Evolutionary conservation across 2,329 filamentous ascomycete species (phyloP).

Genomic region (Hypoxylon sp.): DNA sequence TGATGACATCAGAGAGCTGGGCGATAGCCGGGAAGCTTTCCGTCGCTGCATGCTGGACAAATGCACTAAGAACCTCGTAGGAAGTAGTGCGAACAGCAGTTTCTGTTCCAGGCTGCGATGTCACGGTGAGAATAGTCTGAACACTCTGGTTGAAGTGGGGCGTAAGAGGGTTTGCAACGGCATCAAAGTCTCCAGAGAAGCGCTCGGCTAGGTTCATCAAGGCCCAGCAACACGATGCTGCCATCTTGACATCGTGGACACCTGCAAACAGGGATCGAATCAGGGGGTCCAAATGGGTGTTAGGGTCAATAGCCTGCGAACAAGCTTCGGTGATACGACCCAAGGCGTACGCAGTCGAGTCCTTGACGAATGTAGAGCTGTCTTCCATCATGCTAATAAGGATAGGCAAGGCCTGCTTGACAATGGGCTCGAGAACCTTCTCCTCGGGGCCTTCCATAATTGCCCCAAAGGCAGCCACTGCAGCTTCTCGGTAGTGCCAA

Average conservation of each 20-base stretch:
- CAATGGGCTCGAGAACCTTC: conserved; percentile 90
- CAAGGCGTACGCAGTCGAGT: conserved; percentile 95
- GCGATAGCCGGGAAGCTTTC: conserved; percentile 87
- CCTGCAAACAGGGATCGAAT: conserved; percentile 92
- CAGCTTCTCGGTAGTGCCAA: conserved; percentile 95
- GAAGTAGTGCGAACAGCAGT: conserved; percentile 93
- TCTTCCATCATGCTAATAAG: conserved; percentile 95
- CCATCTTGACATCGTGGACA: conserved; percentile 94
- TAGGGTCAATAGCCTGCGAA: conserved; percentile 90
- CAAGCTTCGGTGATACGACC: conserved; percentile 96
- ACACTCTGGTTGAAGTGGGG: conserved; percentile 95
- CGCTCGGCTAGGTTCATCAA: conserved; percentile 98
- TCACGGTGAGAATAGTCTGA: conserved; percentile 85
- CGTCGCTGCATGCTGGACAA: conserved; percentile 90
- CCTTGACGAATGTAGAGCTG: conserved; percentile 88
- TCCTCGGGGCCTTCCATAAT: conserved; percentile 99
- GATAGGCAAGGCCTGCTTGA: conserved; percentile 94
- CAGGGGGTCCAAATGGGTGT: conserved; percentile 84
- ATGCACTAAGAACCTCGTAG: conserved; percentile 96
- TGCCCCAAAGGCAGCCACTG: conserved; percentile 95
- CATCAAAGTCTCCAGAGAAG: conserved; percentile 89
- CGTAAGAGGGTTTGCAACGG: conserved; percentile 84
- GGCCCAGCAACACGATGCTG: conserved; percentile 98
- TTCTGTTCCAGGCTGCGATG: conserved; percentile 85
- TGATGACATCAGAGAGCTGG: conserved; percentile 86